Percentiles rank a stretch among this genome's conserved stretches.
Conservation (phyloP, 2,329 filamentous ascomycete genomes). For the Aureobasidium zeae region DNA sequence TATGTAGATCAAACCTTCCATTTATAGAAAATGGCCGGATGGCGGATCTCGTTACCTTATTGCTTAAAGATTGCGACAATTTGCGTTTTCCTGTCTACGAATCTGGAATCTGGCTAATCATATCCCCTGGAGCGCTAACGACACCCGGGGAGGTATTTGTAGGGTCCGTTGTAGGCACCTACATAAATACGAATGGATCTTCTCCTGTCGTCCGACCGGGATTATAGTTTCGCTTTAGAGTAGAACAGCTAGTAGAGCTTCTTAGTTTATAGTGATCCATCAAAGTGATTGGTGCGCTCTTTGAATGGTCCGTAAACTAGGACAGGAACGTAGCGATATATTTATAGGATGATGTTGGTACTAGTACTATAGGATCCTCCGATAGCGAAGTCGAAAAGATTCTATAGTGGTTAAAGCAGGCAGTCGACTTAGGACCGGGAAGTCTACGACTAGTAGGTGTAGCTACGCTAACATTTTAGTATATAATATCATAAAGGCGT, state of each 20-base stretch:
- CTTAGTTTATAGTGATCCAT: background rate
- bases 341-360: background rate
- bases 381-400: background rate
- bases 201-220: background rate
- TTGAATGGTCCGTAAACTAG: background rate
- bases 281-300: background rate
- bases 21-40: background rate
- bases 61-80: background rate
- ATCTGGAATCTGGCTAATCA: background rate
- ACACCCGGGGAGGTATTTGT: background rate
- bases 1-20: background rate
- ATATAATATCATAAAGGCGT: background rate
- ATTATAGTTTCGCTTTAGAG: background rate
- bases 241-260: background rate
- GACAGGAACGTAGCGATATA: slow-evolving; percentile 1
- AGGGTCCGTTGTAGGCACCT: background rate
- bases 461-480: background rate
- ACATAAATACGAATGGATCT: background rate
- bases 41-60: background rate
- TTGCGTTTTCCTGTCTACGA: background rate
- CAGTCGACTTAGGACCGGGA: background rate
- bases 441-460: background rate
- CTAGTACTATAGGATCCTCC: background rate
- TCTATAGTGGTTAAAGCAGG: background rate
- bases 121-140: background rate